Evolutionary conservation across 805 yeast genomes (phyloP).

Genomic region (Lachancea fermentati): DNA sequence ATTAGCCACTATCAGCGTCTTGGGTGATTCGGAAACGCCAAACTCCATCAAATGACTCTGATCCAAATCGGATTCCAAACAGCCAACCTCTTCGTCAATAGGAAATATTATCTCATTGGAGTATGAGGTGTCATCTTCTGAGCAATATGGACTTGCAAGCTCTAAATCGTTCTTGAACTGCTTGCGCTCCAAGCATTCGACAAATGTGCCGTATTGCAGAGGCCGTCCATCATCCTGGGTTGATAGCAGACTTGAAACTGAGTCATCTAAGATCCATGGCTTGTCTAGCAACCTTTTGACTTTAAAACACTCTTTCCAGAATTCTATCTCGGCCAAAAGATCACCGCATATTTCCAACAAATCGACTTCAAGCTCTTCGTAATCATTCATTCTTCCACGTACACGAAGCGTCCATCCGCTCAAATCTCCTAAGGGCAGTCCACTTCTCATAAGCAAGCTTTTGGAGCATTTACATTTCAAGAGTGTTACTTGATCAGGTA

Average conservation of each 20-base stretch:
- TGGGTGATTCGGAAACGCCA: not conserved
- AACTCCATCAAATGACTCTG: not conserved
- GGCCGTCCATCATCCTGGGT: conserved; percentile 3
- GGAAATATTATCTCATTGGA: conserved; percentile 40
- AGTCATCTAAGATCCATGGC: conserved; percentile 34
- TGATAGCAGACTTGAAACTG: conserved; percentile 12
- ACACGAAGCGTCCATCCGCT: conserved; percentile 26
- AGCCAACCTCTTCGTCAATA: not conserved
- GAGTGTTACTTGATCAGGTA: conserved; percentile 1
- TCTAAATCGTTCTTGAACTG: conserved; percentile 15
- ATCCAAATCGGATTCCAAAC: not conserved
- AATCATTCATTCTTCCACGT: conserved; percentile 21
- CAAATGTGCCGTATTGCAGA: conserved; percentile 9
- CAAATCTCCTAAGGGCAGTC: conserved; percentile 18
- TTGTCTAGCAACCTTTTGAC: conserved; percentile 20
- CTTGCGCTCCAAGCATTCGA: conserved; percentile 19
- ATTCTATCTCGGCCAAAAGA: conserved; percentile 30
- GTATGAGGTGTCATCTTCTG: conserved; percentile 38
- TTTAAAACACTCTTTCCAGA: conserved; percentile 33
- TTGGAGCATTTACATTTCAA: conserved; percentile 28
- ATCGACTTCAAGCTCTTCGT: conserved; percentile 31
- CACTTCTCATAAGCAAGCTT: conserved; percentile 17
- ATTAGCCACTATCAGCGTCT: conserved; percentile 1
- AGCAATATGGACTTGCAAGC: conserved; percentile 17
- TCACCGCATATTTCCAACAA: conserved; percentile 20